Base-by-base conservation (phyloP, 352 stramenopile species). In the Globisporangium paroecandrum region DNA sequence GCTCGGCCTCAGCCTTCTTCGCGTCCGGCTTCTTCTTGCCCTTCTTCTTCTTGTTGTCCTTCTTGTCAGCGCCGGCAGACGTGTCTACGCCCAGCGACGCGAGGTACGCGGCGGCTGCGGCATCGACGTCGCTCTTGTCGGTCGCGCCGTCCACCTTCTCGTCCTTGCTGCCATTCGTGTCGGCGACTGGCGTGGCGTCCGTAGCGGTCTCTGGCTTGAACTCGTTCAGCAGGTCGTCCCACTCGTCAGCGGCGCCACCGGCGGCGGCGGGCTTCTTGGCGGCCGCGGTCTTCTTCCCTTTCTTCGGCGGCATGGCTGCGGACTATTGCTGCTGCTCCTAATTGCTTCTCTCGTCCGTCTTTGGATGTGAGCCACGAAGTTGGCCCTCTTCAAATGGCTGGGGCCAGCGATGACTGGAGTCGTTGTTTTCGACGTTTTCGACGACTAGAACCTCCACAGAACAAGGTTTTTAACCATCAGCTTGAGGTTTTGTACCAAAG, bases 21-120 rank as follows among this genome's bases (percentile, higher is more conserved):
- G 80, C 75, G 4, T 69, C 70, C 60, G 71, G 69, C 34, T 82
- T 79, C 68, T 93, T 91, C 78, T 89, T 90, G 69, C 90, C 89
- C 74, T 93, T 91, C 73, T 95, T 89, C 75, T 95, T 93, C 66
- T 92, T 84, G 25, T 64, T 78, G 63, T 93, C 79, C 65, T 87
- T 89, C 64, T 88, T 90, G 34, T 87, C 85, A 4, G 65, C 77
- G 32, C 74, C 78, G 13, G 73, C 73, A 15, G 72, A 65, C n/a
- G 87, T 74, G 29, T 85, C 76, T 29, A 95, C 81, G 57, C 85
- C 87, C 43, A 95, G 73, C 65, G 82, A 91, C 64, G 85, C 85
- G 62, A 95, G 65, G 62, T 91, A 91, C 43, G 83, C 87, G 41
- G 85, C 87, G 22, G 86, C 87, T 7, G 85, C 85, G 38, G 82